Percentiles rank a stretch among this genome's conserved stretches.
Conservation (phyloP, 2,329 filamentous ascomycete species). For the Cordyceps javanica region DNA sequence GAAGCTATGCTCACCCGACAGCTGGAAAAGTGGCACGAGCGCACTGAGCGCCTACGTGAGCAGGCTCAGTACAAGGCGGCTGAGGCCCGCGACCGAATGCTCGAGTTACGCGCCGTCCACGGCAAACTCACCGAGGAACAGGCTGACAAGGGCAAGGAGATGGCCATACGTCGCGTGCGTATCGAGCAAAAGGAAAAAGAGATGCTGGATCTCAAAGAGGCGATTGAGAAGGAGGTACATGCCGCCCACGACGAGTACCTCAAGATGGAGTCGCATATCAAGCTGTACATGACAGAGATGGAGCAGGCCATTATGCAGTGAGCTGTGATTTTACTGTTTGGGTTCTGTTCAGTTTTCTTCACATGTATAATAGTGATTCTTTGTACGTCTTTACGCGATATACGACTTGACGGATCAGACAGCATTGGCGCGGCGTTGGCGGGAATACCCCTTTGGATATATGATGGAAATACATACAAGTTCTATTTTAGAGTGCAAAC, state of each 20-base stretch:
- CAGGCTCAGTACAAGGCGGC: slow-evolving; percentile 76
- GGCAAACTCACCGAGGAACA: slow-evolving; percentile 77
- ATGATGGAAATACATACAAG: background rate
- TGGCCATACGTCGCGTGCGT: slow-evolving; percentile 83
- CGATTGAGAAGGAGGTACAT: slow-evolving; percentile 91
- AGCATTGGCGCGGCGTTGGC: slow-evolving; percentile 6
- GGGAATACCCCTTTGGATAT: slow-evolving; percentile 4
- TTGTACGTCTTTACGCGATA: background rate
- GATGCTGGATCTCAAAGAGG: slow-evolving; percentile 98
- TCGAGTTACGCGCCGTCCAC: slow-evolving; percentile 76
- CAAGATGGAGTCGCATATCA: slow-evolving; percentile 96
- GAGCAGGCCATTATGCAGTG: slow-evolving; percentile 65
- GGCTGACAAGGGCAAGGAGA: slow-evolving; percentile 79
- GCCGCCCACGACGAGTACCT: slow-evolving; percentile 88
- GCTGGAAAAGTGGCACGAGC: slow-evolving; percentile 75
- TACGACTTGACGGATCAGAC: background rate
- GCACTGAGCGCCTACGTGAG: slow-evolving; percentile 76
- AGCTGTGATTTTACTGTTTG: background rate
- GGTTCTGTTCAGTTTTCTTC: background rate
- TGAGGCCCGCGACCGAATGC: slow-evolving; percentile 81
- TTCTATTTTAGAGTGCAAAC: background rate
- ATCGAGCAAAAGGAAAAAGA: slow-evolving; percentile 99
- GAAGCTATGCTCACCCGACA: slow-evolving; percentile 81
- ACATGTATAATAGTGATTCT: background rate
- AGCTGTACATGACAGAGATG: slow-evolving; percentile 98